Evolutionary conservation across 2,329 filamentous ascomycete species (phyloP).

Genomic region (Pyrenophora graminea): DNA sequence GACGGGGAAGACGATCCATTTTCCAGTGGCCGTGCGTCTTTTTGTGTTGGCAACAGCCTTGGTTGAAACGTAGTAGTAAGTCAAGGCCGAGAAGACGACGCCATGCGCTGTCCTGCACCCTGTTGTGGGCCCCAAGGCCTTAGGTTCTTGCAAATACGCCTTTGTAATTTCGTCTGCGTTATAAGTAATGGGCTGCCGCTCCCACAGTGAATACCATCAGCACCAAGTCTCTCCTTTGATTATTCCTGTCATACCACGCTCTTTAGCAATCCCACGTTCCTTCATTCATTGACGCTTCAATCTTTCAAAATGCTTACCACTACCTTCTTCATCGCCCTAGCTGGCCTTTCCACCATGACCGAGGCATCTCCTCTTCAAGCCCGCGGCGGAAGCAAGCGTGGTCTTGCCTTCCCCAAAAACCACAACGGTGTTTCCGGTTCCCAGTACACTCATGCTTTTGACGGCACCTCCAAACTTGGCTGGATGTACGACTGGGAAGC

Average conservation of each 20-base stretch:
- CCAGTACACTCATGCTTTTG: constrained; percentile 28
- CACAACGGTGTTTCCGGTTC: constrained; percentile 29
- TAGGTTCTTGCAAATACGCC: constrained; percentile 8
- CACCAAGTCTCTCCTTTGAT: constrained; percentile 17
- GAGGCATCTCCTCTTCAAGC: constrained; percentile 33
- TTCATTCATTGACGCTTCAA: constrained; percentile 11
- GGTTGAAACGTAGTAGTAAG: constrained; percentile 17
- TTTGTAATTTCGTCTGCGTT: constrained; percentile 13
- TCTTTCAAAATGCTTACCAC: constrained; percentile 27
- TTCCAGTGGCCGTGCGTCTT: constrained; percentile 24
- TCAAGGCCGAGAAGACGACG: constrained; percentile 12
- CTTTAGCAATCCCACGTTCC: constrained; percentile 22
- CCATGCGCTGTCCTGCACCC: constrained; percentile 15
- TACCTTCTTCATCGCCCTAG: constrained; percentile 34
- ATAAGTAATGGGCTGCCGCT: constrained; percentile 17
- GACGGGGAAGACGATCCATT: constrained; percentile 15
- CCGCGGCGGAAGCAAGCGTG: constrained; percentile 34
- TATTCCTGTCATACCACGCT: constrained; percentile 7
- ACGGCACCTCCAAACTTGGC: constrained; percentile 45
- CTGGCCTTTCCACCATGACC: constrained; percentile 33
- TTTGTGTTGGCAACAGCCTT: constrained; percentile 16
- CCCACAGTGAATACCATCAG: not conserved
- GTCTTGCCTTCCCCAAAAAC: constrained; percentile 37
- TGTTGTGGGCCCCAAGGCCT: constrained; percentile 11
- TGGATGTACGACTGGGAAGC: constrained; percentile 73